Percentiles rank a stretch among this genome's conserved stretches.
phyloP scores from a whole-genome alignment of 2,329 filamentous ascomycete species.

The Tetracladium maxilliforme region DNA sequence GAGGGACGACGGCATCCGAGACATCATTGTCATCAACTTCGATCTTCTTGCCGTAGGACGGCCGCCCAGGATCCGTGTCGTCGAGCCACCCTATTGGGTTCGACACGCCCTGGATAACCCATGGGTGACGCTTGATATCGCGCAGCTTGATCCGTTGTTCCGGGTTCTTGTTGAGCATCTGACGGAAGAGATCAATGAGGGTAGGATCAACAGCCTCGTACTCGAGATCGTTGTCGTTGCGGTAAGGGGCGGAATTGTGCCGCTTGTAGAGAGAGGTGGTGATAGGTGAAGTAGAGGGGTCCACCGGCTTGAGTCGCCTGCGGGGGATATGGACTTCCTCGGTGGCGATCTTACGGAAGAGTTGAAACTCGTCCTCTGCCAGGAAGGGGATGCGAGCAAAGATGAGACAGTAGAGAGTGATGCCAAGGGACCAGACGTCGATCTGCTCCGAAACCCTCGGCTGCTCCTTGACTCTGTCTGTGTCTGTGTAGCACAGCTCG shows the following conservation, averaged over 20 bases:
- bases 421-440: conserved; percentile 92
- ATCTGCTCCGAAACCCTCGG: conserved; percentile 84
- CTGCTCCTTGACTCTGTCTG: conserved; percentile 44
- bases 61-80: conserved; percentile 73
- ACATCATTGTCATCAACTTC: conserved; percentile 87
- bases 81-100: conserved; percentile 78
- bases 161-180: conserved; percentile 80
- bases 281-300: conserved; percentile 38
- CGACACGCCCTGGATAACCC: conserved; percentile 68
- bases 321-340: conserved; percentile 83
- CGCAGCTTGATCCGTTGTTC: conserved; percentile 74
- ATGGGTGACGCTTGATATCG: conserved; percentile 88
- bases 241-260: conserved; percentile 47
- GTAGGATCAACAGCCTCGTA: conserved; percentile 80
- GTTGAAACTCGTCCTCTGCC: conserved; percentile 78
- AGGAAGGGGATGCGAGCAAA: conserved; percentile 90
- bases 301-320: conserved; percentile 64
- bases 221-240: conserved; percentile 61
- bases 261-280: conserved; percentile 42
- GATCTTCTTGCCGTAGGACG: conserved; percentile 70
- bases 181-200: conserved; percentile 61
- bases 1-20: conserved; percentile 75
- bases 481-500: conserved; percentile 82
- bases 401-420: conserved; percentile 90
- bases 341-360: conserved; percentile 84